These are phyloP conservation scores for Chlamydomonas sp. DNA, from an alignment of 139 green algal species.

Conservation along the genomic window DNA sequence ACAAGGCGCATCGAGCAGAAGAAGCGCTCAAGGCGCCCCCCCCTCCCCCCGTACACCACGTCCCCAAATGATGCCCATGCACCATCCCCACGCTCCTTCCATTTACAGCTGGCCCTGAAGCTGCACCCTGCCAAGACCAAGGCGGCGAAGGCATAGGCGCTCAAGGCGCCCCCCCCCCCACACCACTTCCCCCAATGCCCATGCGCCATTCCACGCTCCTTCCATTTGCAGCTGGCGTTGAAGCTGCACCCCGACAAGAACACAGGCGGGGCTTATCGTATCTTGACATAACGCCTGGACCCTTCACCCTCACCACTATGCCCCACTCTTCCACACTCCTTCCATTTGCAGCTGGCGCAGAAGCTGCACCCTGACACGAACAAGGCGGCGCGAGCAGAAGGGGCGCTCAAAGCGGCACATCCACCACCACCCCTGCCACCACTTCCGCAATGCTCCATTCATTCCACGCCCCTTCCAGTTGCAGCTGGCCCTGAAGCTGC, in stretches of 20 bases:
- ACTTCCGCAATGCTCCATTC: too few species aligned
- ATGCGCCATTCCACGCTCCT: too few species aligned
- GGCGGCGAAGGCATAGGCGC: background rate
- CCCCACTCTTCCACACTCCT: background rate
- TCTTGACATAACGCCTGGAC: background rate
- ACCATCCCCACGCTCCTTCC: background rate
- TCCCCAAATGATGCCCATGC: too few species aligned
- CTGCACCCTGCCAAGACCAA: slow-evolving; percentile 42
- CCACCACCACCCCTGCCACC: too few species aligned
- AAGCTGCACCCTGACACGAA: slow-evolving; percentile 64
- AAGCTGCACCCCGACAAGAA: slow-evolving; percentile 21
- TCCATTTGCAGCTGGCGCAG: slow-evolving; percentile 35
- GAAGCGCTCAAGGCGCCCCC: slow-evolving; percentile 58
- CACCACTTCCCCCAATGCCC: too few species aligned
- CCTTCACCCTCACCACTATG: too few species aligned
- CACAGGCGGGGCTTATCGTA: background rate
- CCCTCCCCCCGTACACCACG: background rate
- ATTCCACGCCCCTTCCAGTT: too few species aligned
- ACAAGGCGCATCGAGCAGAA: slow-evolving; percentile 38
- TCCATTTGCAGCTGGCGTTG: slow-evolving; percentile 15
- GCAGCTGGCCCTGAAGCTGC: slow-evolving; percentile 16
- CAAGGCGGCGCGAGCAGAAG: too few species aligned
- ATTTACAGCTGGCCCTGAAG: slow-evolving; percentile 43
- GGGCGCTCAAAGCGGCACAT: too few species aligned
- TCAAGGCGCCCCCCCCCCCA: background rate